Percentiles rank a stretch among this genome's conserved stretches.
phyloP scores from a whole-genome alignment of 140 eudicot species.

The Senecio squalidus region DNA sequence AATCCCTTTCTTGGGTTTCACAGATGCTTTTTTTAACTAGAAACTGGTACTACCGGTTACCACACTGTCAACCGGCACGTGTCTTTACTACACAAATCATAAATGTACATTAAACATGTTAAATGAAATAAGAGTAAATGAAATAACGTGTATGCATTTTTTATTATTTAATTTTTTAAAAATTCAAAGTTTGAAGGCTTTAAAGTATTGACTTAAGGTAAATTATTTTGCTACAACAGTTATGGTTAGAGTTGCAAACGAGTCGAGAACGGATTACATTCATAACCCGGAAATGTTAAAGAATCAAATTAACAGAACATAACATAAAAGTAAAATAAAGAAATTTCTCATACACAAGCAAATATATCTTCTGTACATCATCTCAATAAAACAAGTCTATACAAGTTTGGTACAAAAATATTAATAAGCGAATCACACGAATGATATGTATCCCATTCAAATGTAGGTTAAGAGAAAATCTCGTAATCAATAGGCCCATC shows the following conservation, averaged over 20 bases:
- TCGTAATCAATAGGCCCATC: conserved; percentile 93
- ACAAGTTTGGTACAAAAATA: conserved; percentile 13
- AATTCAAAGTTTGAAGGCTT: too few relatives aligned
- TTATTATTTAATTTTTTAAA: too few relatives aligned
- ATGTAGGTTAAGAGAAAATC: conserved; percentile 78
- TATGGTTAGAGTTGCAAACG: too few relatives aligned
- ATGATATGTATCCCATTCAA: conserved; percentile 88
- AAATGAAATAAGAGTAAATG: background rate
- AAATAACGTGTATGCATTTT: too few relatives aligned
- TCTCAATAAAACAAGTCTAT: conserved; percentile 5
- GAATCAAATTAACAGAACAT: background rate
- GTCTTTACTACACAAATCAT: background rate
- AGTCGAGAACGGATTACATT: too few relatives aligned
- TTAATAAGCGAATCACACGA: conserved; percentile 33
- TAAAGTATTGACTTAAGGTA: too few relatives aligned
- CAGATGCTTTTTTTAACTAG: background rate
- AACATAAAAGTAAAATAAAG: background rate
- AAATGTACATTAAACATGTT: background rate
- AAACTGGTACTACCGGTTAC: background rate
- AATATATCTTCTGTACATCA: conserved; percentile 23
- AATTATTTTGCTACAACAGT: too few relatives aligned
- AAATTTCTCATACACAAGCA: conserved; percentile 11
- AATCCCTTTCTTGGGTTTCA: background rate
- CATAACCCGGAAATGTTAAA: too few relatives aligned
- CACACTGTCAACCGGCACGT: background rate